A percentile compares a stretch with the other conserved stretches of the same genome.
These are phyloP conservation scores for Trypanosoma brucei DNA, from an alignment of 208 protist species.

Conservation along the genomic window DNA sequence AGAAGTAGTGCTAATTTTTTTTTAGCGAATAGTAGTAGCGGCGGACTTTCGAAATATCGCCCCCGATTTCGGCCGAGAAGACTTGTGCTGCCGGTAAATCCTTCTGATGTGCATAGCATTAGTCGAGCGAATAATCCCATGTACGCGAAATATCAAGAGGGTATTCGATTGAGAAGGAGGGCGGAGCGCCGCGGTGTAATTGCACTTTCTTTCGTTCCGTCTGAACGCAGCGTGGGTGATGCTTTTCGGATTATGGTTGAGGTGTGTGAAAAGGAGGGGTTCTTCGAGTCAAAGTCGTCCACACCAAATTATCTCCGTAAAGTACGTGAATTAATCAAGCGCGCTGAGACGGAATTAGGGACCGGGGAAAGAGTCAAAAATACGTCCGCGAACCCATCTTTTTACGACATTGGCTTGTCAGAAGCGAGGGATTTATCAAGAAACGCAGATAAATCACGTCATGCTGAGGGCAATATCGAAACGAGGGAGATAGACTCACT, in stretches of 20 bases:
- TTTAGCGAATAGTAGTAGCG: no score
- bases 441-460: not conserved
- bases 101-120: constrained; percentile 48
- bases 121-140: constrained; percentile 51
- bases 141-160: constrained; percentile 36
- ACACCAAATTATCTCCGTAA: constrained; percentile 21
- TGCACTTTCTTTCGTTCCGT: constrained; percentile 52
- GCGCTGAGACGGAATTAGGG: not conserved
- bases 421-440: constrained; percentile 9
- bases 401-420: not conserved
- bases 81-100: constrained; percentile 86
- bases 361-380: not conserved
- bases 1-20: no score
- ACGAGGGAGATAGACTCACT: constrained; percentile 58
- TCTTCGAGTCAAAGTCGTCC: constrained; percentile 25
- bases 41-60: constrained; percentile 48
- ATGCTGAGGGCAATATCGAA: constrained; percentile 6
- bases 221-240: constrained; percentile 81
- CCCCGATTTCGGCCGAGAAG: constrained; percentile 77
- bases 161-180: constrained; percentile 29
- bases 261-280: constrained; percentile 37
- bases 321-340: constrained; percentile 16
- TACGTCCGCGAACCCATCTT: not conserved
- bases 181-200: constrained; percentile 55
- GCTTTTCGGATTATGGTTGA: constrained; percentile 70